phyloP scores from a whole-genome alignment of 371 early-diverging fungal genomes.

The Mortierella sp. region DNA sequence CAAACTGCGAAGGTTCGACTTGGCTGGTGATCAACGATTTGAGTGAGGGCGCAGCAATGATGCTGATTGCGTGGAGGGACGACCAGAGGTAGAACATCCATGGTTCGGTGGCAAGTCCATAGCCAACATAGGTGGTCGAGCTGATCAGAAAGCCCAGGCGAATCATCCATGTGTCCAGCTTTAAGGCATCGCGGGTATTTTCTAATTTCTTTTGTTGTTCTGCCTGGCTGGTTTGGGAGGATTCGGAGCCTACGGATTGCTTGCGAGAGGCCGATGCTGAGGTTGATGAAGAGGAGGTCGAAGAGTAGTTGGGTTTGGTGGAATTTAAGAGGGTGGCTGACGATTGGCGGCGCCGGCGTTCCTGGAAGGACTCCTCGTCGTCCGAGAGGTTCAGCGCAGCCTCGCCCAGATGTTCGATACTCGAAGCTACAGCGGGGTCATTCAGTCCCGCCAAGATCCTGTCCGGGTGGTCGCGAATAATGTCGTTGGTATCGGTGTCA shows the following conservation, averaged over 20 bases:
- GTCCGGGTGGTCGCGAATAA: slow-evolving; percentile 9
- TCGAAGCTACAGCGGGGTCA: slow-evolving; percentile 29
- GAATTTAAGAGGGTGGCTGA: slow-evolving; percentile 13
- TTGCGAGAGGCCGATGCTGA: not conserved
- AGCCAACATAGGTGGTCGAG: slow-evolving; percentile 47
- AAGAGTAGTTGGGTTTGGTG: not conserved
- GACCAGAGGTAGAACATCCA: slow-evolving; percentile 49
- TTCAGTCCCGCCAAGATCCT: slow-evolving; percentile 16
- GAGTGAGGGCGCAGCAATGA: slow-evolving; percentile 60
- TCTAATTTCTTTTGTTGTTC: slow-evolving; percentile 11
- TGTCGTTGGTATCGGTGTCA: not conserved
- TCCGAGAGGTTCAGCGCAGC: slow-evolving; percentile 36
- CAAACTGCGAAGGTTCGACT: slow-evolving; percentile 65
- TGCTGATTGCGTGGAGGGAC: slow-evolving; percentile 57
- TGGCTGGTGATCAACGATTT: slow-evolving; percentile 61
- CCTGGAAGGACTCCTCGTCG: slow-evolving; percentile 36
- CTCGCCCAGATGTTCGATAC: slow-evolving; percentile 50
- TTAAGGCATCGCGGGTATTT: slow-evolving; percentile 10
- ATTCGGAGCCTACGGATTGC: not conserved
- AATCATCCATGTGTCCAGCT: slow-evolving; percentile 63
- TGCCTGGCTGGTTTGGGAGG: not conserved
- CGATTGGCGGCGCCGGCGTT: slow-evolving; percentile 40
- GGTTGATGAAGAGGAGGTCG: not conserved
- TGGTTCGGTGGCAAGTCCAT: slow-evolving; percentile 52
- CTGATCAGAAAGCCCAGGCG: slow-evolving; percentile 60